Conservation (phyloP, 2,329 filamentous ascomycete genomes). For the Talaromyces funiculosus region DNA sequence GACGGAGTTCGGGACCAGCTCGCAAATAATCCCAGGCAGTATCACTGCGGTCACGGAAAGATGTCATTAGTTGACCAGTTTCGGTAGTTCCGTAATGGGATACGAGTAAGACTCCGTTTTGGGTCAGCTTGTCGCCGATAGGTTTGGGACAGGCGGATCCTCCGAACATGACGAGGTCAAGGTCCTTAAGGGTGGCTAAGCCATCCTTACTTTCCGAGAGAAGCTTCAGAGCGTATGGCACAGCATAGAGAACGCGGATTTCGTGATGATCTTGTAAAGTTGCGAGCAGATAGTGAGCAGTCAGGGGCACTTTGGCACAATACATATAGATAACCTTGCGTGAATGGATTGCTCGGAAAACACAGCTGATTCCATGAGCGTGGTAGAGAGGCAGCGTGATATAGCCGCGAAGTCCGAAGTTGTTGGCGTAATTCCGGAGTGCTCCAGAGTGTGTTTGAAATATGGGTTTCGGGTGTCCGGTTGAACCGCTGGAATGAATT, state of each 20-base stretch:
- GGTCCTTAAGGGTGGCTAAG: background rate
- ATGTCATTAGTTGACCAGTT: conserved; percentile 58
- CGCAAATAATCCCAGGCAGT: conserved; percentile 58
- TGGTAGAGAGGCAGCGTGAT: conserved; percentile 4
- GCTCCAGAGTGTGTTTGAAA: conserved; percentile 11
- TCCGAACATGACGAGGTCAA: background rate
- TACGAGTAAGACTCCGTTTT: conserved; percentile 22
- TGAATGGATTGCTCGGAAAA: background rate
- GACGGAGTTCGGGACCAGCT: conserved; percentile 34
- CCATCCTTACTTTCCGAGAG: background rate
- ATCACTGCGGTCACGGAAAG: conserved; percentile 49
- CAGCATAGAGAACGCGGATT: conserved; percentile 1
- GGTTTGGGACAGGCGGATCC: background rate
- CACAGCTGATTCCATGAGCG: background rate
- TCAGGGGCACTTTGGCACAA: background rate
- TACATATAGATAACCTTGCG: background rate
- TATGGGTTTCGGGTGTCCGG: conserved; percentile 18
- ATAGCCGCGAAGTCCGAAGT: conserved; percentile 2
- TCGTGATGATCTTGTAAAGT: background rate
- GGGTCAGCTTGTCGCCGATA: background rate
- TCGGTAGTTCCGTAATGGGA: conserved; percentile 58
- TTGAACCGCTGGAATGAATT: conserved; percentile 19
- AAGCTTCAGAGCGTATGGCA: conserved; percentile 4
- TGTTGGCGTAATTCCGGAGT: conserved; percentile 1
- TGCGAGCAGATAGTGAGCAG: conserved; percentile 4